Evolutionary conservation across 2,329 filamentous ascomycete species (phyloP).

Genomic region (Aspergillus spinulosporus): DNA sequence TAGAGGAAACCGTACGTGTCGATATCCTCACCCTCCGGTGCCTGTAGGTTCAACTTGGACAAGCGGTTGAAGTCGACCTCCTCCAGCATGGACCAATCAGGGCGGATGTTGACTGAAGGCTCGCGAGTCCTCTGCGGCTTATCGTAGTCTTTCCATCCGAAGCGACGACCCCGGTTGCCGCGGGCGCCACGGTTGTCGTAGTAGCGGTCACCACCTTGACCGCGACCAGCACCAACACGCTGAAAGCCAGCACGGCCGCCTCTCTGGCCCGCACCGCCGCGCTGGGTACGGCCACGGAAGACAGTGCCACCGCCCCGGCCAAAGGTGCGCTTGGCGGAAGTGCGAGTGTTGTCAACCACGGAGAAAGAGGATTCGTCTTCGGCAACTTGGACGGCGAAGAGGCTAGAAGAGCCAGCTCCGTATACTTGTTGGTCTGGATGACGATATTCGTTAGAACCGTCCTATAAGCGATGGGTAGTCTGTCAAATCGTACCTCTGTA

Average conservation of each 20-base stretch:
- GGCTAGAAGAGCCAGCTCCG: slow-evolving; percentile 78
- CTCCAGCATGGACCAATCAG: slow-evolving; percentile 92
- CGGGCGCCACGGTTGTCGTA: slow-evolving; percentile 73
- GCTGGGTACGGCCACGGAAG: slow-evolving; percentile 74
- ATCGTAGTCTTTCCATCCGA: slow-evolving; percentile 98
- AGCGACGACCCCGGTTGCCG: slow-evolving; percentile 75
- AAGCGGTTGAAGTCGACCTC: slow-evolving; percentile 98
- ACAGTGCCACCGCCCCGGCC: slow-evolving; percentile 84
- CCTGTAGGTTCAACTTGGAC: slow-evolving; percentile 91
- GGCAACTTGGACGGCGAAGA: slow-evolving; percentile 86
- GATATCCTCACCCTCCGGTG: slow-evolving; percentile 90
- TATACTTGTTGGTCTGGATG: slow-evolving; percentile 91
- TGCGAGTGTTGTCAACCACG: slow-evolving; percentile 91
- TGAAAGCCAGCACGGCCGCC: slow-evolving; percentile 72
- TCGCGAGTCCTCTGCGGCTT: slow-evolving; percentile 96
- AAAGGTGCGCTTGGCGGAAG: slow-evolving; percentile 80
- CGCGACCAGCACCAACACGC: slow-evolving; percentile 68
- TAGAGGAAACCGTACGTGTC: slow-evolving; percentile 97
- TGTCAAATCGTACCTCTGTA: slow-evolving; percentile 69
- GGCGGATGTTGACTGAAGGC: slow-evolving; percentile 91
- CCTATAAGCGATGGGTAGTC: not conserved
- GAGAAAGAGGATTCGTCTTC: slow-evolving; percentile 98
- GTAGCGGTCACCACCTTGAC: slow-evolving; percentile 63
- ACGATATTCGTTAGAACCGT: not conserved
- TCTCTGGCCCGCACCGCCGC: slow-evolving; percentile 70